phyloP scores from a whole-genome alignment of 176 grass and related monocot species.

The Juncus inflexus region DNA sequence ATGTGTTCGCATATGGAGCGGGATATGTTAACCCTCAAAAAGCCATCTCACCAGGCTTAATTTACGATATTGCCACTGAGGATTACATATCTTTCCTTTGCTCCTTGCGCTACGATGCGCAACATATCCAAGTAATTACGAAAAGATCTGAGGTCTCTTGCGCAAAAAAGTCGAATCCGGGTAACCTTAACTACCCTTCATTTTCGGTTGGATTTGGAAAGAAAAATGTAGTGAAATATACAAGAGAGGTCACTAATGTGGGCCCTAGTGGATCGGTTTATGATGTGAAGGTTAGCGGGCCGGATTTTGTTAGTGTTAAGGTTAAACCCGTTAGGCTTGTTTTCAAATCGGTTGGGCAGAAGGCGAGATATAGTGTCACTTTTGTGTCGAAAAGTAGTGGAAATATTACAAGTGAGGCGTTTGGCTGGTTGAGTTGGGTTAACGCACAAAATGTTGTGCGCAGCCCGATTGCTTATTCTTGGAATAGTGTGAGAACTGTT shows the following conservation, averaged over 20 bases:
- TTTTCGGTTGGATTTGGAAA: slow-evolving; percentile 67
- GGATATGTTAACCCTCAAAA: slow-evolving; percentile 86
- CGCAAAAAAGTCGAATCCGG: slow-evolving; percentile 44
- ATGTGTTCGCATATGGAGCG: slow-evolving; percentile 57
- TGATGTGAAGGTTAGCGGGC: slow-evolving; percentile 51
- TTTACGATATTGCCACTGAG: slow-evolving; percentile 67
- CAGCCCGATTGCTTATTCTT: slow-evolving; percentile 61
- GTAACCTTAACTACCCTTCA: slow-evolving; percentile 91
- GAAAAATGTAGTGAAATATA: slow-evolving; percentile 46
- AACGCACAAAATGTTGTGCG: slow-evolving; percentile 48
- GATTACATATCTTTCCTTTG: slow-evolving; percentile 85
- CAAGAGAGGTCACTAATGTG: slow-evolving; percentile 78
- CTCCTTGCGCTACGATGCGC: slow-evolving; percentile 61
- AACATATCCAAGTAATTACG: slow-evolving; percentile 70
- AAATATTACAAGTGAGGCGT: slow-evolving; percentile 32
- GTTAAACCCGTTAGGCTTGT: slow-evolving; percentile 55
- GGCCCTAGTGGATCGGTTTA: slow-evolving; percentile 49
- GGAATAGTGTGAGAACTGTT: slow-evolving; percentile 56
- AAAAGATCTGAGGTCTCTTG: slow-evolving; percentile 63
- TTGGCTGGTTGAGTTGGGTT: slow-evolving; percentile 81
- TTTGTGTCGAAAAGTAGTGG: slow-evolving; percentile 40
- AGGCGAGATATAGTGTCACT: slow-evolving; percentile 67
- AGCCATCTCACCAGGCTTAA: slow-evolving; percentile 75
- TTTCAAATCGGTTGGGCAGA: slow-evolving; percentile 63
- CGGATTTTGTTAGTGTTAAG: slow-evolving; percentile 38